phyloP scores from a whole-genome alignment of 352 stramenopile genomes.

The Blastocystis sp. region DNA sequence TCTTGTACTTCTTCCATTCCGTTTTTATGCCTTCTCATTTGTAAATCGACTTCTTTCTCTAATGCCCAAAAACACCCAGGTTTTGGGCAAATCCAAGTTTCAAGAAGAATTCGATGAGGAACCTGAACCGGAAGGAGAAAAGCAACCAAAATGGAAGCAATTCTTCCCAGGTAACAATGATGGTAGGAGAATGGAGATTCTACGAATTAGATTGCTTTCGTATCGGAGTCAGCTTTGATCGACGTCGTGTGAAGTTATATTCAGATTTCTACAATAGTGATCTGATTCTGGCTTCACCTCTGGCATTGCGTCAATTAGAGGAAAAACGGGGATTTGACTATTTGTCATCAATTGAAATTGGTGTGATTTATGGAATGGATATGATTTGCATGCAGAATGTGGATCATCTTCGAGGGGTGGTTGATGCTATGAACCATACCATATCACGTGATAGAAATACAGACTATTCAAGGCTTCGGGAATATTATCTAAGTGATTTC shows the following conservation, averaged over 20 bases:
- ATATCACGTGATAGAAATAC: constrained; percentile 51
- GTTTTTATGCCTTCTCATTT: constrained; percentile 25
- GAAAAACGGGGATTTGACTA: constrained; percentile 41
- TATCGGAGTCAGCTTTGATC: constrained; percentile 12
- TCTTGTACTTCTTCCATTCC: constrained; percentile 42
- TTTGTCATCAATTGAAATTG: constrained; percentile 43
- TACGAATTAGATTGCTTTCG: constrained; percentile 51
- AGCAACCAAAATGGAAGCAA: neutral
- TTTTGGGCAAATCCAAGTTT: constrained; percentile 52
- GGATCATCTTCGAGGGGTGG: constrained; percentile 30
- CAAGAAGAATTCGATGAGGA: constrained; percentile 51
- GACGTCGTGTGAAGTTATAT: constrained; percentile 22
- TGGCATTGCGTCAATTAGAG: constrained; percentile 43
- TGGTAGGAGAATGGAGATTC: neutral
- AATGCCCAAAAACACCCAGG: constrained; percentile 36
- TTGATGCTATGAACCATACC: constrained; percentile 22
- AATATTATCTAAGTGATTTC: constrained; percentile 50
- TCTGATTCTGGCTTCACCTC: constrained; percentile 57
- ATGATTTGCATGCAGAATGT: constrained; percentile 62
- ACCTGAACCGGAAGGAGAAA: neutral
- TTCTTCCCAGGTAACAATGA: constrained; percentile 61
- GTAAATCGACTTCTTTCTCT: constrained; percentile 33
- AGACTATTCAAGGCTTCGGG: constrained; percentile 46
- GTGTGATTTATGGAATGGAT: constrained; percentile 33
- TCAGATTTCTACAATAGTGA: constrained; percentile 63